phyloP scores from a whole-genome alignment of 176 grass and related monocot genomes.

The Eremochloa ophiuroides region DNA sequence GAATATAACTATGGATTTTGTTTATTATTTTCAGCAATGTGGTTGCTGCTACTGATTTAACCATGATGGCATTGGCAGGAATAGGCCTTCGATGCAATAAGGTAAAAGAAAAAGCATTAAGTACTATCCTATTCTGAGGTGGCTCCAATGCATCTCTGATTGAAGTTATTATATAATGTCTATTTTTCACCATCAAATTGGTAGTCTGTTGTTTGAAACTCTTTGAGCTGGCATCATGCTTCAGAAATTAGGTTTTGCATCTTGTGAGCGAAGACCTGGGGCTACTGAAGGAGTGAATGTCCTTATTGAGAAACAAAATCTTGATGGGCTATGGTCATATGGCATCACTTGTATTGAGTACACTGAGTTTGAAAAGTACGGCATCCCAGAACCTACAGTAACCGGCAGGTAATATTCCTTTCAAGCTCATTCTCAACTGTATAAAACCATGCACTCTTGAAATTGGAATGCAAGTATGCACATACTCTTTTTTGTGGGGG shows the following conservation, averaged over 20 bases:
- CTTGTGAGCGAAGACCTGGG: constrained; percentile 79
- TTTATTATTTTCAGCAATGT: constrained; percentile 79
- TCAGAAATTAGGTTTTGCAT: constrained; percentile 99
- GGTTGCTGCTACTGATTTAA: constrained; percentile 95
- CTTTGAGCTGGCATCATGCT: constrained; percentile 20
- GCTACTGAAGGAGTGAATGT: constrained; percentile 98
- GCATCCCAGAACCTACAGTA: constrained; percentile 64
- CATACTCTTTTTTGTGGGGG: not conserved
- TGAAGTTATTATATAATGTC: constrained; percentile 1
- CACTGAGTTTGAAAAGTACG: constrained; percentile 95
- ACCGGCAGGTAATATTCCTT: constrained; percentile 50
- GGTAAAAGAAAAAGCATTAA: constrained; percentile 32
- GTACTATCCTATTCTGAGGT: not conserved
- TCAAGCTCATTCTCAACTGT: not conserved
- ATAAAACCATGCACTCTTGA: not conserved
- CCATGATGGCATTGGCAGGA: constrained; percentile 90
- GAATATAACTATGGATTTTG: constrained; percentile 6
- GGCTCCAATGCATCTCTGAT: not conserved
- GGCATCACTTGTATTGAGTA: constrained; percentile 97
- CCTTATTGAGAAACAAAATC: constrained; percentile 79
- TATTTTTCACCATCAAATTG: constrained; percentile 4
- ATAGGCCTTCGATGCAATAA: constrained; percentile 72
- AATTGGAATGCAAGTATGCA: not conserved
- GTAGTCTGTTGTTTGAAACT: not conserved
- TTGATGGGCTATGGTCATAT: constrained; percentile 78